These are phyloP conservation scores for Solanum chiquidenum DNA, from an alignment of 257 asterid genomes.

Conservation along the genomic window DNA sequence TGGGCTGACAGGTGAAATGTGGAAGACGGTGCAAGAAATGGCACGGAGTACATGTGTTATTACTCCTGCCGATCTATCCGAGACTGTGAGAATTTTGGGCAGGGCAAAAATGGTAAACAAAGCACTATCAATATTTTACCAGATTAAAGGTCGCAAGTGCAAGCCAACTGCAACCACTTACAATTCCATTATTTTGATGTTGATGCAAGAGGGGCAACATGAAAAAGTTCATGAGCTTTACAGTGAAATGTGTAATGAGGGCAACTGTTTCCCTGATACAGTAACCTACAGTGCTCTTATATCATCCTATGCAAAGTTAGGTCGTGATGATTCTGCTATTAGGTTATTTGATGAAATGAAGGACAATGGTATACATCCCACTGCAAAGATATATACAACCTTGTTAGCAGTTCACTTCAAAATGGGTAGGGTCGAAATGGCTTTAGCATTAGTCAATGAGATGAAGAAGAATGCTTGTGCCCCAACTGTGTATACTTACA, in stretches of 20 bases:
- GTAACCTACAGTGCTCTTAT: constrained; percentile 71
- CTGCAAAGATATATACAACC: constrained; percentile 73
- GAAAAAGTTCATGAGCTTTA: constrained; percentile 83
- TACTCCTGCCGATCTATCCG: constrained; percentile 55
- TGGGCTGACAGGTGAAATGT: constrained; percentile 55
- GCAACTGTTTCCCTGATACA: constrained; percentile 70
- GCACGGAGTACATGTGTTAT: constrained; percentile 43
- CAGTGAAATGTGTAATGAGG: constrained; percentile 73
- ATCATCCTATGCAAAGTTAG: constrained; percentile 53
- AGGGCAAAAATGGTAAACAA: constrained; percentile 68
- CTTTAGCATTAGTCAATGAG: constrained; percentile 53
- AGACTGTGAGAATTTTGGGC: constrained; percentile 51
- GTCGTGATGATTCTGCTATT: constrained; percentile 53
- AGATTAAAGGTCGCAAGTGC: constrained; percentile 64
- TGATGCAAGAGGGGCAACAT: constrained; percentile 77
- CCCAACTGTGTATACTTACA: constrained; percentile 75
- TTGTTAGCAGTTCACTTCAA: constrained; percentile 51
- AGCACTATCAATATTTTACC: constrained; percentile 65
- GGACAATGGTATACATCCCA: constrained; percentile 66
- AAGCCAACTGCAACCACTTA: constrained; percentile 70
- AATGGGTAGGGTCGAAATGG: constrained; percentile 47
- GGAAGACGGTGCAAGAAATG: constrained; percentile 82
- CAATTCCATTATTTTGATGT: constrained; percentile 75
- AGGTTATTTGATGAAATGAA: constrained; percentile 83
- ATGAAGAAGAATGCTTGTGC: constrained; percentile 59